Evolutionary conservation across 495 filamentous ascomycete genomes (phyloP), one percentile per base, ranked within the genome.

Genomic region (Pyronema domesticum): DNA sequence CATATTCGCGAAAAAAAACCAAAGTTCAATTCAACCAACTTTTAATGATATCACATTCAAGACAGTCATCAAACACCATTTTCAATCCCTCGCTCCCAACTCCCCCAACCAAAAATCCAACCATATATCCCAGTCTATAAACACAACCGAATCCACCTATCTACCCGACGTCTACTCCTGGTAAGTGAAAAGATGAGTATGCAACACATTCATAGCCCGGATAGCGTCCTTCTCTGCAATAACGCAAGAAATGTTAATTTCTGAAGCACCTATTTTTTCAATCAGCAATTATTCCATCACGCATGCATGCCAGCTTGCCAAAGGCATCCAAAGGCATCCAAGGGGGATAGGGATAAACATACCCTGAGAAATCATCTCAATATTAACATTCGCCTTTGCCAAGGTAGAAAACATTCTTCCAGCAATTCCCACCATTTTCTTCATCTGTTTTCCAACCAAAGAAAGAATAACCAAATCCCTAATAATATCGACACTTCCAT

Each of bases 351-450:
- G 7, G 1, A 17, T 2, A 23, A 19, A 36, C 47, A 65, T 72
- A 89, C 87, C 87, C 76, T 94, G 89, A 18, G 85, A 89, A 56
- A 95, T 95, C 89, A 95, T 95, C 70, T 95, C 89, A 60, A 95
- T 89, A 68, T 95, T 95, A 54, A 95, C 77, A 60, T 81, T 81
- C 65, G 86, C 78, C 62, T 94, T 85, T 34, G 91, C 91, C 18
- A 98, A 71, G 3, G 89, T 89, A 18, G 79, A 80, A 65, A 94
- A 94, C 82, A 94, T 94, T 48, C 76, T 78, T n/a, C 93, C 89
- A 0, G 84, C 83, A 58, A 96, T 86, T 39, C 91, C 93, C 42
- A 87, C 73, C 84, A 94, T 94, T 61, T 91, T 86, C 71, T 93
- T 91, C 84, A 98, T 85, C 68, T 95, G 88, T 51, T 82, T 84